phyloP scores from a whole-genome alignment of 805 yeast species.

The Starmerella riodocensis region DNA sequence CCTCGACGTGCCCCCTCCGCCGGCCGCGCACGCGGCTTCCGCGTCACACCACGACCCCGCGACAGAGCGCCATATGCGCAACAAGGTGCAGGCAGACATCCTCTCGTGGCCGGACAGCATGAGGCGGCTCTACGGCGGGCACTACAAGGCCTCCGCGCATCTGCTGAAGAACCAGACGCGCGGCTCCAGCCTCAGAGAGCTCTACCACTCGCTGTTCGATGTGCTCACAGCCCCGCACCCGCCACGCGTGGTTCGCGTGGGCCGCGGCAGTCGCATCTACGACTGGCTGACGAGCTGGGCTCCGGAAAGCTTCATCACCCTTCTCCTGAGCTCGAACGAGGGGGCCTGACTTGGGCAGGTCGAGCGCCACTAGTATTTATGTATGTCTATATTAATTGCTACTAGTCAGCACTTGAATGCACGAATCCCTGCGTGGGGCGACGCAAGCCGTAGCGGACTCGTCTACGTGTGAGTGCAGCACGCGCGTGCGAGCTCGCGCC shows the following conservation, averaged over 20 bases:
- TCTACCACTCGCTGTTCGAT: conserved; percentile 26
- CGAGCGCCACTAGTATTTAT: background rate
- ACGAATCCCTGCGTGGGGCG: no score
- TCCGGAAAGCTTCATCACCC: conserved; percentile 25
- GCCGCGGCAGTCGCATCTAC: conserved; percentile 26
- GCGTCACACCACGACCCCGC: background rate
- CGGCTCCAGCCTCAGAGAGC: conserved; percentile 24
- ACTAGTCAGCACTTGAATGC: no score
- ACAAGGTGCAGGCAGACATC: conserved; percentile 30
- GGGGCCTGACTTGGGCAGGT: background rate
- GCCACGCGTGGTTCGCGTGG: conserved; percentile 25
- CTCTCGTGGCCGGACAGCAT: conserved; percentile 32
- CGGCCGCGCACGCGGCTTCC: background rate
- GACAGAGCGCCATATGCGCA: conserved; percentile 24
- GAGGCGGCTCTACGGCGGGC: conserved; percentile 28
- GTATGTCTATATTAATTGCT: no score
- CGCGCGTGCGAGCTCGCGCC: no score
- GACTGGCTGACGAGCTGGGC: conserved; percentile 20
- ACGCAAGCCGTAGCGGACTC: no score
- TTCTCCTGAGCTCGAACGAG: conserved; percentile 1
- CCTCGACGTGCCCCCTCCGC: conserved; percentile 7
- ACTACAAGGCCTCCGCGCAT: conserved; percentile 25
- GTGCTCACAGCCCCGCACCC: conserved; percentile 23
- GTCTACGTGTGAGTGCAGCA: no score
- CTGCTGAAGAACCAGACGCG: conserved; percentile 23